phyloP scores from a whole-genome alignment of 1,139 yeast species.

The Pichiaceae sp. region DNA sequence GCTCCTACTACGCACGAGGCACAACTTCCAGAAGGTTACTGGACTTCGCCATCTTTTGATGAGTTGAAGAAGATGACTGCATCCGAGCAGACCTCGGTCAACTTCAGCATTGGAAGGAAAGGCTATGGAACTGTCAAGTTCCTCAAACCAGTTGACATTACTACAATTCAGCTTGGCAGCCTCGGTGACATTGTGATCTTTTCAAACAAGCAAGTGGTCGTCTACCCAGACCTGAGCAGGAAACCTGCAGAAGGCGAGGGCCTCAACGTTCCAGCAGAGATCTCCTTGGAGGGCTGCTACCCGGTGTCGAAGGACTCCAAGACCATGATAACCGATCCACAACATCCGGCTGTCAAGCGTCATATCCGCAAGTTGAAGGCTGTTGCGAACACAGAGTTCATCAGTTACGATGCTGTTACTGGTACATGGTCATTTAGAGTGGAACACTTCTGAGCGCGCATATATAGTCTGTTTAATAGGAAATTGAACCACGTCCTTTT shows the following conservation, averaged over 20 bases:
- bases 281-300: constrained; percentile 70
- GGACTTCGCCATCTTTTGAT: constrained; percentile 73
- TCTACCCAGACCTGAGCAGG: constrained; percentile 64
- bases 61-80: constrained; percentile 53
- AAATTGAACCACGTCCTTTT: too few species aligned
- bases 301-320: constrained; percentile 69
- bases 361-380: constrained; percentile 64
- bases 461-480: background rate
- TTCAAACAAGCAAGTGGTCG: constrained; percentile 50
- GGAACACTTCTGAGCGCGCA: constrained; percentile 26
- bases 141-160: constrained; percentile 72
- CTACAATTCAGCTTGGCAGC: constrained; percentile 51
- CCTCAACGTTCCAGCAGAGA: constrained; percentile 64
- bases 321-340: constrained; percentile 69
- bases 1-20: background rate
- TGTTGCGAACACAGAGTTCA: constrained; percentile 54
- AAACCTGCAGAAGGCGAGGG: constrained; percentile 74
- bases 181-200: constrained; percentile 66
- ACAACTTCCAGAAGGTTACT: constrained; percentile 61
- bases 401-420: constrained; percentile 65
- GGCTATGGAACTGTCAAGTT: constrained; percentile 75
- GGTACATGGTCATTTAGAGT: constrained; percentile 79
- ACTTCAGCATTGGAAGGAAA: constrained; percentile 72
- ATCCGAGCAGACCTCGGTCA: constrained; percentile 57
- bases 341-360: constrained; percentile 58